Evolutionary conservation across 2,329 filamentous ascomycete genomes (phyloP).

Genomic region (Ophiostoma tasmaniense): DNA sequence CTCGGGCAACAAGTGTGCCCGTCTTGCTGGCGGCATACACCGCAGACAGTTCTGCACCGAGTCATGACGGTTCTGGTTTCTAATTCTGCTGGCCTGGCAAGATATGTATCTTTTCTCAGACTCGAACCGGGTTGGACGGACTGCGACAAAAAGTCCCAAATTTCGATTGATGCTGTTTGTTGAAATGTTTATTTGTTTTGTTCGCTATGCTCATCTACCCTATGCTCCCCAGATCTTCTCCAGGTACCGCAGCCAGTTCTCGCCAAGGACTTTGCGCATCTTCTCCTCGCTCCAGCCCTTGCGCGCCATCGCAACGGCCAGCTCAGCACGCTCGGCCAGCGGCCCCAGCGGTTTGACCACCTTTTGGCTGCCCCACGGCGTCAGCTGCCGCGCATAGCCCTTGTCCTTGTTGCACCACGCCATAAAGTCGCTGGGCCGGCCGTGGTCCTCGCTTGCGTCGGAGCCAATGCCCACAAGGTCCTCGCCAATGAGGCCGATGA

Average conservation of each 20-base stretch:
- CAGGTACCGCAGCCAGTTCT: slow-evolving; percentile 33
- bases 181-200: too few species aligned
- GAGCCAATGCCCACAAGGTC: slow-evolving; percentile 32
- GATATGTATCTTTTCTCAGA: too few species aligned
- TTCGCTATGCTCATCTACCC: neutral
- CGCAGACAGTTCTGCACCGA: too few species aligned
- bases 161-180: too few species aligned
- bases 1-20: too few species aligned
- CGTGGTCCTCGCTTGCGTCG: slow-evolving; percentile 33
- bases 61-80: too few species aligned
- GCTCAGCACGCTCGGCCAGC: slow-evolving; percentile 28
- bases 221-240: slow-evolving; percentile 27
- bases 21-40: too few species aligned
- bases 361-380: slow-evolving; percentile 33
- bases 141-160: too few species aligned
- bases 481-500: slow-evolving; percentile 30
- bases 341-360: slow-evolving; percentile 33
- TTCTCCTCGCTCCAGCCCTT: slow-evolving; percentile 32
- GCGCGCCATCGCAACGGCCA: slow-evolving; percentile 32
- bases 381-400: slow-evolving; percentile 31
- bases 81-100: too few species aligned
- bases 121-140: too few species aligned
- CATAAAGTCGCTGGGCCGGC: slow-evolving; percentile 32
- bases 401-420: slow-evolving; percentile 36
- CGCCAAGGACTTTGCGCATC: slow-evolving; percentile 32